Conservation (phyloP, 768 basidiomycete genomes). For the Serendipita sp. region DNA sequence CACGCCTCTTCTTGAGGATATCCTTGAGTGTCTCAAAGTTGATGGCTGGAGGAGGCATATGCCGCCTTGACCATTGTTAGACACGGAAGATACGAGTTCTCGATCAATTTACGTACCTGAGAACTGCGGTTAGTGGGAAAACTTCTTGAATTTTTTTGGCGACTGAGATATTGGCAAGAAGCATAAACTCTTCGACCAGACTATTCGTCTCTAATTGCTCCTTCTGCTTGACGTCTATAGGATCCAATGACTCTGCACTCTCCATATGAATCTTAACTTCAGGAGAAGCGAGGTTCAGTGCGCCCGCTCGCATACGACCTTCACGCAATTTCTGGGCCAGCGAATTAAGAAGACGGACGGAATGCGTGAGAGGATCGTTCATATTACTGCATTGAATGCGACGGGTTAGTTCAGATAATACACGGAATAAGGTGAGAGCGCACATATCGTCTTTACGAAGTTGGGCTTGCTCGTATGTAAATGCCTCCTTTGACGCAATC, state of each 20-base stretch:
- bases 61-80: constrained; percentile 36
- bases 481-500: constrained; percentile 88
- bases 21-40: constrained; percentile 96
- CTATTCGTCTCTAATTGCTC: constrained; percentile 85
- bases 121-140: constrained; percentile 89
- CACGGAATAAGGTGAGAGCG: constrained; percentile 15
- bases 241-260: constrained; percentile 82
- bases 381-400: constrained; percentile 31
- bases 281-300: constrained; percentile 91
- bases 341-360: constrained; percentile 75
- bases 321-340: constrained; percentile 75
- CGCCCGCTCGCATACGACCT: constrained; percentile 85
- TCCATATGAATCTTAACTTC: constrained; percentile 96
- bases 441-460: constrained; percentile 82
- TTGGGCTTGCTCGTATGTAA: constrained; percentile 95
- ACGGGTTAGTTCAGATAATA: constrained; percentile 2
- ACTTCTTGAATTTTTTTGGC: constrained; percentile 82
- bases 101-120: constrained; percentile 34
- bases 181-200: constrained; percentile 97
- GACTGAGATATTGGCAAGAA: constrained; percentile 91
- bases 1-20: constrained; percentile 71
- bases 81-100: background rate
- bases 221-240: constrained; percentile 95
- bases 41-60: constrained; percentile 75
- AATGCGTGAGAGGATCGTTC: constrained; percentile 65